Conservation (phyloP, 129 eudicot species). For the Lonicera japonica region DNA sequence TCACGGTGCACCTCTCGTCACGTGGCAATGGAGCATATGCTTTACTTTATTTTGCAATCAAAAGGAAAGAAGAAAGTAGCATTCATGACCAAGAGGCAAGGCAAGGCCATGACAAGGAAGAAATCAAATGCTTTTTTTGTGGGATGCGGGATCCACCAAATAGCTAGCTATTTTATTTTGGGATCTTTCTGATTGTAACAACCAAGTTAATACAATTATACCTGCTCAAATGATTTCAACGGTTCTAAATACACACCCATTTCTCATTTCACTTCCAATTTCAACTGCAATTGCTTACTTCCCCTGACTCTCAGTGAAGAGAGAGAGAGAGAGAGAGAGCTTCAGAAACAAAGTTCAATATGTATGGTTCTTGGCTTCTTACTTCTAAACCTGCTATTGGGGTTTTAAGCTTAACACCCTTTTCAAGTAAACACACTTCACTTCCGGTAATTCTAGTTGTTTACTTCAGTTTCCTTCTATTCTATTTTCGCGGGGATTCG, state of each 20-base stretch:
- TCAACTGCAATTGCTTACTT: no score
- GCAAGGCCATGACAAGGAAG: neutral
- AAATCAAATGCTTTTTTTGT: constrained; percentile 16
- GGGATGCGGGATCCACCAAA: constrained; percentile 28
- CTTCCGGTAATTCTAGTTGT: constrained; percentile 21
- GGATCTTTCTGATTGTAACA: no score
- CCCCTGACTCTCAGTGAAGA: neutral
- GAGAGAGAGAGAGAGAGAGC: constrained; percentile 1
- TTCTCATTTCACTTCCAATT: constrained; percentile 10
- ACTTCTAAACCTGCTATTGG: constrained; percentile 23
- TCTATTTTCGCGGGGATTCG: no score
- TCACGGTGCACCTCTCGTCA: neutral
- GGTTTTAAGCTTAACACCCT: constrained; percentile 15
- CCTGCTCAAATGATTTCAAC: constrained; percentile 17
- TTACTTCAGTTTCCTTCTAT: neutral
- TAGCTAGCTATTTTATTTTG: no score
- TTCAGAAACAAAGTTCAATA: constrained; percentile 19
- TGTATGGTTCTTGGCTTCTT: constrained; percentile 36
- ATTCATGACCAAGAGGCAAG: neutral
- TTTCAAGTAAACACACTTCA: constrained; percentile 18
- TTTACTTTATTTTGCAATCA: constrained; percentile 13
- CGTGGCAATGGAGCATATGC: constrained; percentile 23
- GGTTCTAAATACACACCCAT: constrained; percentile 15
- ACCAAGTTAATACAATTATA: constrained; percentile 14
- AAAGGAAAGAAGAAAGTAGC: no score